These are phyloP conservation scores for Elsinoe australis DNA, from an alignment of 2,329 filamentous ascomycete species.

Conservation along the genomic window DNA sequence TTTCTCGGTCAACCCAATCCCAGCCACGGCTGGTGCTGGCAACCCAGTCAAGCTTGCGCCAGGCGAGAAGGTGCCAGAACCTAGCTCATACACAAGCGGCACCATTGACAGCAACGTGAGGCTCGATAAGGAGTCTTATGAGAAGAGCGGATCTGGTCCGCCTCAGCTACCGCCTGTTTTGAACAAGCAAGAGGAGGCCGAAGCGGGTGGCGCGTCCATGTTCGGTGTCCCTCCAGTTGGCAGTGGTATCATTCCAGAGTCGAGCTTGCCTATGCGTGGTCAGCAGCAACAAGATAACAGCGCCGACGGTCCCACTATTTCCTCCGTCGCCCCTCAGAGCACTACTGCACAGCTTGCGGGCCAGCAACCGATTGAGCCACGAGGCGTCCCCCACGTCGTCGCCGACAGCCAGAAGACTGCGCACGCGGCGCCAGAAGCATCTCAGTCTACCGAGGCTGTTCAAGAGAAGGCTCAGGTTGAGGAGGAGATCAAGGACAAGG, in stretches of 20 bases:
- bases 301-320: constrained; percentile 35
- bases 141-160: constrained; percentile 59
- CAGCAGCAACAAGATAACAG: constrained; percentile 28
- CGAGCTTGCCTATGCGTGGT: constrained; percentile 68
- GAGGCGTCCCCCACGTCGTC: constrained; percentile 53
- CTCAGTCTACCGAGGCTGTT: constrained; percentile 57
- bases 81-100: constrained; percentile 56
- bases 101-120: constrained; percentile 59
- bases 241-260: constrained; percentile 69
- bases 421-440: constrained; percentile 54
- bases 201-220: constrained; percentile 35
- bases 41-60: constrained; percentile 74
- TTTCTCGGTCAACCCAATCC: constrained; percentile 50
- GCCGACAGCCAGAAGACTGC: constrained; percentile 65
- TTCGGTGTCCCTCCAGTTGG: constrained; percentile 41
- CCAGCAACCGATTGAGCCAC: constrained; percentile 39
- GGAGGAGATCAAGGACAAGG: constrained; percentile 60
- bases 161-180: constrained; percentile 40
- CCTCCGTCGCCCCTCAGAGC: constrained; percentile 37
- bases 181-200: constrained; percentile 38
- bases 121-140: constrained; percentile 78
- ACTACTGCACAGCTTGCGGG: constrained; percentile 42
- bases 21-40: constrained; percentile 49
- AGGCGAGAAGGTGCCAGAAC: constrained; percentile 71
- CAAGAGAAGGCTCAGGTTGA: constrained; percentile 47